Evolutionary conservation across 306 rosid genomes (phyloP), one percentile per base, ranked within the genome.

Genomic region (Senna siamea): DNA sequence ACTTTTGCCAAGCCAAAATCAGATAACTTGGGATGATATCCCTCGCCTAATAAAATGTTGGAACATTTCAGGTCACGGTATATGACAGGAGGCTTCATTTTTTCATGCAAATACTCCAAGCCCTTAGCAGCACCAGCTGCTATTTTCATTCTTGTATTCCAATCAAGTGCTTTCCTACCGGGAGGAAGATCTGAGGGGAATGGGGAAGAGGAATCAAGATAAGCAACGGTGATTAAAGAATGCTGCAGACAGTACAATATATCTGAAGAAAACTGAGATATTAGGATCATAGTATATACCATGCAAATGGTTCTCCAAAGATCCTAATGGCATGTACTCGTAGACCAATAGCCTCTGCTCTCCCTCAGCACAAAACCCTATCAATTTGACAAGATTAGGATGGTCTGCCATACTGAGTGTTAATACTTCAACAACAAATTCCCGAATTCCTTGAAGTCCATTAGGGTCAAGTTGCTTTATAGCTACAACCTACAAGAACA

Each of bases 1-100:
- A 87, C 95, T 89, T 81, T 94, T 18, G 98, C 96, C 83, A 87
- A 76, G 58, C 98, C 96, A 67, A 94, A 94, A 79, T 93, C 98
- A 14, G 98, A 93, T 57, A 93, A 85, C 86, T 93, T 93, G 0
- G 88, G 70, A 52, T 87, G 87, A 81, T 74, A 91, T 56, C 86
- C 98, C 69, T 88, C 90, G 0, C 88, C 93, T 17, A 94, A 84
- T 88, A 94, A 86, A 81, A 94, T 88, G 85, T 92, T 94, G 9
- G 96, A 85, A 82, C 98, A 82, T 81, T 94, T 94, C 60, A 91
- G 69, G 75, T 91, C 98, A 1, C 96, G 95, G 14, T 94, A 89
- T 78, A 94, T 85, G 47, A 88, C 83, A 15, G 88, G 88, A 32
- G 95, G 95, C 65, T 83, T 81, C 95, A 89, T 89, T 76, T 88